A percentile compares a stretch with the other conserved stretches of the same genome.
These are phyloP conservation scores for Fusarium nodosum DNA, from an alignment of 2,329 filamentous ascomycete species.

Conservation along the genomic window DNA sequence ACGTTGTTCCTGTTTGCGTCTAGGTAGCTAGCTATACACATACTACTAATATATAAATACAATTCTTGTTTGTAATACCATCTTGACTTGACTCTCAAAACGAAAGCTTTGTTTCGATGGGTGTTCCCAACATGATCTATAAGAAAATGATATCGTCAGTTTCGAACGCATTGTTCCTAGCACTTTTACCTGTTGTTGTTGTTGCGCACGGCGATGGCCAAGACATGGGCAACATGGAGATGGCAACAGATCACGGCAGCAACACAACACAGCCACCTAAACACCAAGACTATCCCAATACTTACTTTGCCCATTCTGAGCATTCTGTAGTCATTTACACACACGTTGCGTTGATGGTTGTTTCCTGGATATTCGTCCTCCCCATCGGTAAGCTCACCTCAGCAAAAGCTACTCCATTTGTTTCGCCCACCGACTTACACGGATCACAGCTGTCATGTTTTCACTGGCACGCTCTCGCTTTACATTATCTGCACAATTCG, in stretches of 20 bases:
- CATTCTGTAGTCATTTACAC: conserved; percentile 71
- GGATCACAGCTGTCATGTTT: conserved; percentile 80
- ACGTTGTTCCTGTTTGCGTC: neutral
- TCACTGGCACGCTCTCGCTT: conserved; percentile 84
- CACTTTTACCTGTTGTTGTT: conserved; percentile 40
- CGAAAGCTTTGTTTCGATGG: neutral
- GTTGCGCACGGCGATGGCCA: conserved; percentile 41
- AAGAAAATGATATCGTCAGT: neutral
- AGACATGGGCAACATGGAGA: conserved; percentile 21
- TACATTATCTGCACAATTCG: conserved; percentile 76
- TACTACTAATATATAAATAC: neutral
- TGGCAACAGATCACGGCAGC: conserved; percentile 18
- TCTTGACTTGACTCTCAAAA: neutral
- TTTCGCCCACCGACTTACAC: conserved; percentile 19
- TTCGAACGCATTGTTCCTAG: conserved; percentile 18
- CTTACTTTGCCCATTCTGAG: conserved; percentile 71
- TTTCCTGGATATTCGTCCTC: conserved; percentile 79
- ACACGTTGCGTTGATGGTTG: conserved; percentile 78
- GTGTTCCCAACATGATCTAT: conserved; percentile 9
- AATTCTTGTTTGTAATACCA: conserved; percentile 7
- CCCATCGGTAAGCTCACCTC: conserved; percentile 72
- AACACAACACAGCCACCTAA: conserved; percentile 44
- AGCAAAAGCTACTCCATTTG: neutral
- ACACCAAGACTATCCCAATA: conserved; percentile 58
- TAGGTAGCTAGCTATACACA: neutral